Conservation (phyloP, 129 eudicot species). For the Oenanthe sinensis region DNA sequence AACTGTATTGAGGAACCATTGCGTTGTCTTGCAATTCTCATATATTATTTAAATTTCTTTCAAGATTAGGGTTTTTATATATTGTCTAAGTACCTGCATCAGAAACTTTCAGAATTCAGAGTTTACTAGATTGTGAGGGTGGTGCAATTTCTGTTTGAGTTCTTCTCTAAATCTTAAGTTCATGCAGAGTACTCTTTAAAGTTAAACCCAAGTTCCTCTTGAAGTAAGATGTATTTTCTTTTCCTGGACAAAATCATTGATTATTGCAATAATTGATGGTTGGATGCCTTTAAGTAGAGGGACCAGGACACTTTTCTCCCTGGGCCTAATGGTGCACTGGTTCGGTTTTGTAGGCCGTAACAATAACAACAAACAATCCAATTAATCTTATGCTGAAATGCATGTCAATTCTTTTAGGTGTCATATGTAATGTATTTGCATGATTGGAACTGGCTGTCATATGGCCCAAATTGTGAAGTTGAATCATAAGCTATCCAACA, state of each 20-base stretch:
- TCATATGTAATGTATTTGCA: neutral
- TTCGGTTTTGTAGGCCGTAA: neutral
- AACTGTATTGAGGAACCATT: neutral
- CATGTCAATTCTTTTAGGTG: neutral
- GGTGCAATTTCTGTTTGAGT: neutral
- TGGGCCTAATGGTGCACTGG: neutral
- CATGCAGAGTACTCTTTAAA: neutral
- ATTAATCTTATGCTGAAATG: neutral
- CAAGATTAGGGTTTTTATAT: neutral
- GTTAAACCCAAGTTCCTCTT: neutral
- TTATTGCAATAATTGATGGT: neutral
- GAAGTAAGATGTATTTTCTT: neutral
- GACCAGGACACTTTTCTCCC: neutral
- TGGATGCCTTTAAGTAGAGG: neutral
- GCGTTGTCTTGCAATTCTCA: neutral
- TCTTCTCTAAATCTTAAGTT: neutral
- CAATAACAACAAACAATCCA: neutral
- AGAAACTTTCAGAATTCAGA: neutral
- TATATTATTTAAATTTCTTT: neutral
- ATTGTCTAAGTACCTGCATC: neutral
- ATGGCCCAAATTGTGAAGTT: neutral
- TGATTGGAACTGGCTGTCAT: neutral
- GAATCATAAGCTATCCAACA: neutral
- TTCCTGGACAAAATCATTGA: neutral
- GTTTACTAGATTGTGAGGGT: neutral